Base-by-base conservation (phyloP, 768 basidiomycete species). In the Lyophyllum atratum region DNA sequence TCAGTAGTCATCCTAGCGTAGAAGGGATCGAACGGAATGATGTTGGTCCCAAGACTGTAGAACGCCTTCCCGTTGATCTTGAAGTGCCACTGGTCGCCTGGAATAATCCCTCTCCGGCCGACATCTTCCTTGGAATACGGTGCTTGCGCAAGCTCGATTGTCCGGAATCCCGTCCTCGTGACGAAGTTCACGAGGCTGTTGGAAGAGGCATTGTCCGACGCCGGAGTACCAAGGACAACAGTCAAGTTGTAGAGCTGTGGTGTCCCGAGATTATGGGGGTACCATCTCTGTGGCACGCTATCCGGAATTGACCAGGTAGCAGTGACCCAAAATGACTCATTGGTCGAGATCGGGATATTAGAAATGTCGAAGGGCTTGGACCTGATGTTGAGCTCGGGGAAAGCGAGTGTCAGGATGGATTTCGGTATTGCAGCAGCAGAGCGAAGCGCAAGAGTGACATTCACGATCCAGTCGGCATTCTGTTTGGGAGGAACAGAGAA, bases 81-180 rank as follows among this genome's bases (percentile, higher is more conserved):
- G 63, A 85, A 85, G 64, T 85, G 82, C 78, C 82, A 85, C 60
- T 85, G 76, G 59, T 86, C 82, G 7, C 84, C 83, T 1, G 84
- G 82, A 0, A 78, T 84, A 54, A 85, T 83, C 1, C 83, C 82
- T 4, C 79, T 74, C 29, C 66, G 60, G 2, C 64, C 65, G 19
- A 84, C 61, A 28, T 84, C 82, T 28, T 72, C 68, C 48, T 76
- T 68, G 8, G 76, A 68, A 59, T 84, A 84, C 2, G 78, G 69
- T 8, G 73, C 65, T 66, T 85, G 83, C 25, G 78, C 72, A 29
- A 85, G 76, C 48, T 80, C 71, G 48, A 85, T 77, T 2, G 84
- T 85, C n/a, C 84, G 79, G 70, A 85, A 86, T 8, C 84, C 83
- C 5, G 81, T 83, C 26, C 76, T 76, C 2, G 75, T 75, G 19